Base-by-base conservation (phyloP, 306 rosid species). In the Alnus rubra region DNA sequence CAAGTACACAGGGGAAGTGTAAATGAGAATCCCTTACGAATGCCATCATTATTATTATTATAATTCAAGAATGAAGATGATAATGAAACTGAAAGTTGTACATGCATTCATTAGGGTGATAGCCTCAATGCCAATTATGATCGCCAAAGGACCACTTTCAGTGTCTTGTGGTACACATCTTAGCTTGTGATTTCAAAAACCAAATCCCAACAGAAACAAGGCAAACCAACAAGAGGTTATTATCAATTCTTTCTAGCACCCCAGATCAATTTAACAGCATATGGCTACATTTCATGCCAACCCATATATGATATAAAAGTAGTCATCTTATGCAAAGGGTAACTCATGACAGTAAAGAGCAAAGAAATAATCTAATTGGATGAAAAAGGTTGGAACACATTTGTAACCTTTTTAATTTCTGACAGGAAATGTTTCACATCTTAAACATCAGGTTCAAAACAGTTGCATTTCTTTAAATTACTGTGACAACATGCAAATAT, bases 381-480 rank as follows among this genome's bases (percentile, higher is more conserved):
- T n/a, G 37, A 52, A 19, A 42, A 14, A 45, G 4, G 65, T 42
- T 2, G 60, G 45, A 72, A 71, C 30, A 59, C 6, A 76, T 16
- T 16, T 39, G 71, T 47, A 71, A 19, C 55, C 74, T 50, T 10
- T 71, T 71, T 71, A 70, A 70, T 70, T 14, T 7, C n/a, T 3
- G 12, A 71, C 16, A 1, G 19, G 18, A 71, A 48, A 35, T 30
- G 13, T 37, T 67, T 14, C 19, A 39, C 30, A 39, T 67, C 7
- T 33, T 71, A 56, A 39, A 67, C 48, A 77, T 55, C 10, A 80
- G 35, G 71, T 75, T 65, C 67, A 75, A 42, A 77, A 62, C 58
- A 48, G 3, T 18, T 5, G 37, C 60, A 48, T 71, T 50, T 50
- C 13, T 1, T 30, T 30, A 49, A 71, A 71, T 51, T 30, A 28